Evolutionary conservation across 2,329 filamentous ascomycete genomes (phyloP), one percentile per base, ranked within the genome.

Genomic region (Herpotrichia juniperi): DNA sequence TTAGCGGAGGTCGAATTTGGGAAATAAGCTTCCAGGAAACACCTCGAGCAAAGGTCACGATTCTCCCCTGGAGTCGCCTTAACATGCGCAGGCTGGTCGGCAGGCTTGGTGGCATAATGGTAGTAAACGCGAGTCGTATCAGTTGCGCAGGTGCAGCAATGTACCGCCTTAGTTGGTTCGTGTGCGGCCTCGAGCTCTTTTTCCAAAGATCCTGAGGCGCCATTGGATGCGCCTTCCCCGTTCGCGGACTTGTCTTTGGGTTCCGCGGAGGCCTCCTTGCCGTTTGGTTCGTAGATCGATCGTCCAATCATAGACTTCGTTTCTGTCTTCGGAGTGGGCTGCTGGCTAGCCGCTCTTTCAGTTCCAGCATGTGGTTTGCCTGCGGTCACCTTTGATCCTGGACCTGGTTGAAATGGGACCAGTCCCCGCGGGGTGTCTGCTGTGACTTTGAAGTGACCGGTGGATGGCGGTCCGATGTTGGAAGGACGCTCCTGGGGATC

Each of bases 401-500:
- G 87, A 16, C 90, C 89, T 16, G 94, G 94, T 71, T 99, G 94
- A 85, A 93, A 96, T 21, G 93, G 90, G 73, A 97, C 93, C 46
- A 99, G 83, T 31, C 94, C 94, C 53, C 94, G 87, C 47, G 94
- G 94, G 0, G 94, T 99, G 72, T 99, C 94, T 68, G 92, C 94
- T 50, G 93, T 93, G 56, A 97, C 88, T 73, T 91, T 89, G 83
- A 99, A 99, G 74, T 99, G 94, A 32, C 94, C 94, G 3, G 94
- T 99, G 68, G 97, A 97, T 6, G 94, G 94, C 2, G 94, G 93
- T 1, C 93, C 93, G 62, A 97, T 93, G 72, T 93, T 94, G 1
- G 94, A 97, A 9, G 94, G 94, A 52, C 94, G 86, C 61, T 94
- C 93, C 71, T 97, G 93, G 25, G 93, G 91, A 76, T 99, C 94